These are phyloP conservation scores for Aureobasidium sp. DNA, from an alignment of 2,329 filamentous ascomycete species.

Conservation along the genomic window DNA sequence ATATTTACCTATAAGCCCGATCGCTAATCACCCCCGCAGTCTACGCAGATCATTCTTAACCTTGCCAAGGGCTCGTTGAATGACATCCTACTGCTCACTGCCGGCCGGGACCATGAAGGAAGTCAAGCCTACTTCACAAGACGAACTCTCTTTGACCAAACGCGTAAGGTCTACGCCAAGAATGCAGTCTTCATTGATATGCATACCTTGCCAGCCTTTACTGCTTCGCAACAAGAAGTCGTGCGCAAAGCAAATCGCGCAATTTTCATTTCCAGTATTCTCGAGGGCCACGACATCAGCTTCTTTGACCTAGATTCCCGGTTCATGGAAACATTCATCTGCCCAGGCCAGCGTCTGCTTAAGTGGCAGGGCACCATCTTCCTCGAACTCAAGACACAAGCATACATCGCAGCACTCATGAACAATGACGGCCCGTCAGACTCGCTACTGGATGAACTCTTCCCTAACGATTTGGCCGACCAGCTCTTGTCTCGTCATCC, in stretches of 20 bases:
- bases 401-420: slow-evolving; percentile 56
- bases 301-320: slow-evolving; percentile 57
- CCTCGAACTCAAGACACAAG: slow-evolving; percentile 60
- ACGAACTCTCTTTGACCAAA: slow-evolving; percentile 57
- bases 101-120: slow-evolving; percentile 44
- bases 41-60: slow-evolving; percentile 52
- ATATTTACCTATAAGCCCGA: background rate
- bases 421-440: slow-evolving; percentile 49
- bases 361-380: slow-evolving; percentile 56
- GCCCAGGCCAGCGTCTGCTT: slow-evolving; percentile 50
- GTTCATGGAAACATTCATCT: slow-evolving; percentile 58
- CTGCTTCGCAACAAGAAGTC: slow-evolving; percentile 46
- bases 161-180: slow-evolving; percentile 53
- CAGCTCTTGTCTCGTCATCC: slow-evolving; percentile 49
- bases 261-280: slow-evolving; percentile 57
- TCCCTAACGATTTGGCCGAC: slow-evolving; percentile 51
- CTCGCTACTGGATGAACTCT: slow-evolving; percentile 53
- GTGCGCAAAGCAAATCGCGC: slow-evolving; percentile 59
- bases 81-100: slow-evolving; percentile 52
- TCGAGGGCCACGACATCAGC: slow-evolving; percentile 54
- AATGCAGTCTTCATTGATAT: slow-evolving; percentile 47
- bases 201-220: slow-evolving; percentile 31
- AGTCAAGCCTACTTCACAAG: slow-evolving; percentile 57
- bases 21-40: slow-evolving; percentile 27
- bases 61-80: slow-evolving; percentile 51